Conservation (phyloP, 2,329 filamentous ascomycete genomes). For the Ophiostoma tasmaniense region DNA sequence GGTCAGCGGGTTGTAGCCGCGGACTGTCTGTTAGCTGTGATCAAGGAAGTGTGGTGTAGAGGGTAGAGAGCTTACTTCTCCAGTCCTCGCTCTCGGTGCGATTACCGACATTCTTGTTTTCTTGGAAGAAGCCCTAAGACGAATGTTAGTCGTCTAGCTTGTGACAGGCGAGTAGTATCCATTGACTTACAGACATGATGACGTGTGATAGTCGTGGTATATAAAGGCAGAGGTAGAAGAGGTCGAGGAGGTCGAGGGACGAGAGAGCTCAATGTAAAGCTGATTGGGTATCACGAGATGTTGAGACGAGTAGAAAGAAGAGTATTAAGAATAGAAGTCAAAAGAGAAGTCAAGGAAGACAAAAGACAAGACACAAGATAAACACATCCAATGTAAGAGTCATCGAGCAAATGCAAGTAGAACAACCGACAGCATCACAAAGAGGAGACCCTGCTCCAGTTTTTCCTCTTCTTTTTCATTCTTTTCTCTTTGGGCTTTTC, state of each 20-base stretch:
- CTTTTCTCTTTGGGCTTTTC: background rate
- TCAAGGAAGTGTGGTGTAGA: no score
- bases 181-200: conserved; percentile 3
- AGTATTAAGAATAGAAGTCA: background rate
- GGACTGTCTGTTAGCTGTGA: conserved; percentile 42
- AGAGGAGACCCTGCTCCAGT: background rate
- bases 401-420: background rate
- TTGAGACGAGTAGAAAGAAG: background rate
- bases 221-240: background rate
- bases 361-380: background rate
- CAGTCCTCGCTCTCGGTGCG: conserved; percentile 68
- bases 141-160: conserved; percentile 4
- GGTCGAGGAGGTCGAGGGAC: background rate
- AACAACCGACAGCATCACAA: background rate
- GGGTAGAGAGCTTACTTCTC: conserved; percentile 52
- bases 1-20: conserved; percentile 87
- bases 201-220: background rate
- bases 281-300: background rate
- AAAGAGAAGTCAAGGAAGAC: background rate
- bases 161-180: background rate
- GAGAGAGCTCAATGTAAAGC: background rate
- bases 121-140: conserved; percentile 65
- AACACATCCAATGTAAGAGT: background rate
- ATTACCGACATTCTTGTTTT: conserved; percentile 73
- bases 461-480: background rate